Percentiles rank a stretch among this genome's conserved stretches.
Conservation (phyloP, 2,329 filamentous ascomycete species). For the Calonectria honghensis region DNA sequence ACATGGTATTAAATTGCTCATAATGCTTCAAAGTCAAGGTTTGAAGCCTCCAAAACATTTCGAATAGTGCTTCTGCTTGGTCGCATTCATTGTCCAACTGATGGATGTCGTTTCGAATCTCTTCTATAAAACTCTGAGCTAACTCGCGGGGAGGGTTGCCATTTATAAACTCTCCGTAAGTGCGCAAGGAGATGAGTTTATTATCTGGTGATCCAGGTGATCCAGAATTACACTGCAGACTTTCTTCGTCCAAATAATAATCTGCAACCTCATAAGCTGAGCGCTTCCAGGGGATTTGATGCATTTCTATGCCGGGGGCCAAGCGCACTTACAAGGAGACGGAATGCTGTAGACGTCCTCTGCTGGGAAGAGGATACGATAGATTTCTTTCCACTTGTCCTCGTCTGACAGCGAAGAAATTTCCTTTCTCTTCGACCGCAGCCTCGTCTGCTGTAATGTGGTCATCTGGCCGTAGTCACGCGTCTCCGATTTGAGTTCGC, state of each 20-base stretch:
- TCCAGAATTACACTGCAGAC: neutral
- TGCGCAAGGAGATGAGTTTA: neutral
- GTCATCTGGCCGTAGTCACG: conserved; percentile 5
- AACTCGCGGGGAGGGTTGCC: neutral
- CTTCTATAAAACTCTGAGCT: neutral
- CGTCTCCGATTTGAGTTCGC: neutral
- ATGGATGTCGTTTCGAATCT: neutral
- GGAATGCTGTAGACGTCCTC: neutral
- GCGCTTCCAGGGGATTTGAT: too few relatives aligned
- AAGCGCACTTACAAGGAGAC: conserved; percentile 3
- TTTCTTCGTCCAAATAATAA: conserved; percentile 8
- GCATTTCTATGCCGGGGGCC: neutral
- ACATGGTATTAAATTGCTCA: neutral
- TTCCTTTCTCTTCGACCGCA: conserved; percentile 6
- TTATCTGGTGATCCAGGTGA: neutral
- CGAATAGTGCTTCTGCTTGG: neutral
- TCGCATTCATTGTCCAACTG: neutral
- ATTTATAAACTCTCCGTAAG: neutral
- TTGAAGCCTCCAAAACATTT: conserved; percentile 7
- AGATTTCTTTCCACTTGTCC: conserved; percentile 17
- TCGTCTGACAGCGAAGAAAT: neutral
- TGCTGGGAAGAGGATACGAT: conserved; percentile 3
- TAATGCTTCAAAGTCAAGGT: neutral
- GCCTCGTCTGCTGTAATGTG: neutral
- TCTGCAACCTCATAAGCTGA: neutral